phyloP scores from a whole-genome alignment of 2,329 filamentous ascomycete species.

The Scedosporium minutisporum region DNA sequence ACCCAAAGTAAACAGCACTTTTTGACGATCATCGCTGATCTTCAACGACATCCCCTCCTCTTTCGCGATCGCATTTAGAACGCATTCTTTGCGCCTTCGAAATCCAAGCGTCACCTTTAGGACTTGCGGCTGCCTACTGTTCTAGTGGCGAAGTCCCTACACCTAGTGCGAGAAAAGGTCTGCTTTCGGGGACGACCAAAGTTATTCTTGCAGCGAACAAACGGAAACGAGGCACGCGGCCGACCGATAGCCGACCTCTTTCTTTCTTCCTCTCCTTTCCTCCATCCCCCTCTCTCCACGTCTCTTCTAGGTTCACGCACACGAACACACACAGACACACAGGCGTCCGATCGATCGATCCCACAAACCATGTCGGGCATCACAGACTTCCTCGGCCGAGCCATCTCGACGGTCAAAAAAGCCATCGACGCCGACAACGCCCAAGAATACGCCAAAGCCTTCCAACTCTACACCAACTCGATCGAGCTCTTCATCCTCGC shows the following conservation, averaged over 20 bases:
- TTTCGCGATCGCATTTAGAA: background rate
- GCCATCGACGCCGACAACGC: slow-evolving; percentile 94
- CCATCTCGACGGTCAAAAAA: slow-evolving; percentile 94
- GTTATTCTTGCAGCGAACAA: too few species aligned
- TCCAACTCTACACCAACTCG: slow-evolving; percentile 89
- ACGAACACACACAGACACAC: background rate
- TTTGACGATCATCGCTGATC: background rate
- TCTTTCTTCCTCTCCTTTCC: too few species aligned
- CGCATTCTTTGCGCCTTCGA: background rate
- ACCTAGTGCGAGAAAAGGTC: background rate
- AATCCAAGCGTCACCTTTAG: background rate
- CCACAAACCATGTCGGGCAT: slow-evolving; percentile 11
- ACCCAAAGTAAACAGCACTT: background rate
- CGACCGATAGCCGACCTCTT: too few species aligned
- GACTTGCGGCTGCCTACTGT: background rate
- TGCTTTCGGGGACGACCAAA: background rate
- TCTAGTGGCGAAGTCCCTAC: background rate
- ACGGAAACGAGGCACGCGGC: too few species aligned
- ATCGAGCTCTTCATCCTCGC: slow-evolving; percentile 98
- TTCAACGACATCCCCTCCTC: background rate
- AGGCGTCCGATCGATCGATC: background rate
- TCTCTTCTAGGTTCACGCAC: background rate
- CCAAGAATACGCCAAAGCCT: slow-evolving; percentile 94
- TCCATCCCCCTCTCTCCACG: background rate
- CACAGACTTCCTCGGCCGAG: slow-evolving; percentile 91